phyloP scores from a whole-genome alignment of 805 yeast species.

The Soucietia sequanensis region DNA sequence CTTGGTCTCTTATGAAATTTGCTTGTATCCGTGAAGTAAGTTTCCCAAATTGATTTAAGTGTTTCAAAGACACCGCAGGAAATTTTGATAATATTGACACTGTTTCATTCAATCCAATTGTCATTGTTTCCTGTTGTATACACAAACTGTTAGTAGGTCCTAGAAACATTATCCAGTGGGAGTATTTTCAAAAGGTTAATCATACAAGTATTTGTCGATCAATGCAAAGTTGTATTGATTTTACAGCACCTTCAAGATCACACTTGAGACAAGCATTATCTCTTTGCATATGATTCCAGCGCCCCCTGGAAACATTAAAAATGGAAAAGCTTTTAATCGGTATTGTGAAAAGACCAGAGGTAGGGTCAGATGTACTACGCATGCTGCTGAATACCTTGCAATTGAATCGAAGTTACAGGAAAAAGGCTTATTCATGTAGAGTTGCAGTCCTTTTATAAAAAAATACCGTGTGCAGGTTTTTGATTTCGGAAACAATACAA shows the following conservation, averaged over 20 bases:
- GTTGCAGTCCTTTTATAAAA: no score
- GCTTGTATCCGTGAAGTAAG: slow-evolving; percentile 27
- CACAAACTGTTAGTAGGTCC: slow-evolving; percentile 9
- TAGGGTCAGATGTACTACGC: no score
- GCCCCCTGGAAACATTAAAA: background rate
- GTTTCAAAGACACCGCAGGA: slow-evolving; percentile 31
- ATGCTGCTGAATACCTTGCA: no score
- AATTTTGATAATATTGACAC: slow-evolving; percentile 17
- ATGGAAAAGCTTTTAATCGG: slow-evolving; percentile 1
- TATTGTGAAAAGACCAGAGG: no score
- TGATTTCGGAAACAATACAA: no score
- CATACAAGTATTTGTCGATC: background rate
- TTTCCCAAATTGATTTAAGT: slow-evolving; percentile 15
- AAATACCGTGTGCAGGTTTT: no score
- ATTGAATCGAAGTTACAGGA: no score
- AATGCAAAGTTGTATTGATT: background rate
- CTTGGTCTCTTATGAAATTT: slow-evolving; percentile 12
- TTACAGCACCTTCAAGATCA: background rate
- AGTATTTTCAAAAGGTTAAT: no score
- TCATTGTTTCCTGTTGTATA: slow-evolving; percentile 12
- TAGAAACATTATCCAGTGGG: no score
- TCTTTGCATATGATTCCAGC: background rate
- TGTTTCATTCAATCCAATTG: slow-evolving; percentile 4
- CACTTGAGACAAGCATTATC: background rate
- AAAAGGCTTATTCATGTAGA: no score